Base-by-base conservation (phyloP, 148 eudicot genomes). In the Arbutus unedo region DNA sequence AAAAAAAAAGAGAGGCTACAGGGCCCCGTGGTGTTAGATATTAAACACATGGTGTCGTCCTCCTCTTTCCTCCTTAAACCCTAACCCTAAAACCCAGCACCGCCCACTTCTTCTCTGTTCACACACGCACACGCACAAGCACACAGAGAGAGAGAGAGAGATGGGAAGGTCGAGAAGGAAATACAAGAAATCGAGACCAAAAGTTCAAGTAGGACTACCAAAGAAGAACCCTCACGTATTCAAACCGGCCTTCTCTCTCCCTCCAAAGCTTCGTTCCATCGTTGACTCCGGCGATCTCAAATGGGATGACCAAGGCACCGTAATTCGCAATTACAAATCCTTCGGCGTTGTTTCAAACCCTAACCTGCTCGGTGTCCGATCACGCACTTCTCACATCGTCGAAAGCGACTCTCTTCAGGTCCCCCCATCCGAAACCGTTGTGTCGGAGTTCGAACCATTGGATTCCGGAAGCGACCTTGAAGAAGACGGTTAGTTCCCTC, bases 111-210 rank as follows among this genome's bases (percentile, higher is more conserved):
- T 8, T 13, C 48, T 50, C 77, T 19, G 64, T 3, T 15, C 3
- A 31, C 38, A 31, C 38, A 31, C 38, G 1, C 38, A 31, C 11
- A 18, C 60, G 3, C 73, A 15, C 62, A 10, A 55, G 19, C 72
- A 57, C 74, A 16, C 73, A 54, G n/a, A 83, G 60, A 38, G 76
- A 84, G 68, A 82, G 74, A 72, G 73, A 79, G 41, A 85, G 51
- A 95, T 96, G 98, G 98, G 94, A n/a, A 80, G 98, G 48, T 96
- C 98, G 71, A 82, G 98, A 81, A 87, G 98, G 77, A 96, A 91
- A 85, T 89, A 90, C 93, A 94, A 96, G 91, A 45, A 78, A 31
- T 92, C 97, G 4, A 84, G 93, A 66, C 13, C 94, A 11, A 96
- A 96, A 71, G 98, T 96, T 0, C 88, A 84, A 79, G 98, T 96